Base-by-base conservation (phyloP, 2,329 filamentous ascomycete species). In the Fusarium mangiferae region DNA sequence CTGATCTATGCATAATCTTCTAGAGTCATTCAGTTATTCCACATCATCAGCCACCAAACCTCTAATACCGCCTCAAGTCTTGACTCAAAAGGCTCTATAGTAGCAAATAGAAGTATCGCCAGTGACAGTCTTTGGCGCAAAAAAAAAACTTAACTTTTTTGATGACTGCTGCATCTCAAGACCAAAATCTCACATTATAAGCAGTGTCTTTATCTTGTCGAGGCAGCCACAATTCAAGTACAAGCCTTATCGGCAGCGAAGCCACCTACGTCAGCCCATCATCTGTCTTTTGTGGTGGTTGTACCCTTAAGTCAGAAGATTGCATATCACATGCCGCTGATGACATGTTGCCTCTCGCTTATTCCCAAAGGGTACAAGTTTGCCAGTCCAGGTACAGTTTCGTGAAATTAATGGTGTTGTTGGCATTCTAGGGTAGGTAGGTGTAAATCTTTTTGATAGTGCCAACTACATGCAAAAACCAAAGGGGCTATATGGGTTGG, bases 241-340 rank as follows among this genome's bases (percentile, higher is more conserved):
- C 24, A 48, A 56, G 39, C 38, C 18, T 57, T 28, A 33, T 57
- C 18, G 15, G 26, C 20, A 22, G 24, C 7, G 11, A 36, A 71
- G 66, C 57, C 70, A 63, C 48, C 30, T 51, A 71, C 70, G 61
- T 74, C 70, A 71, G 44, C 30, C 46, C 20, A 63, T 66, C 55
- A 68, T 60, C 57, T 44, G 58, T 36, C 24, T 59, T 60, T 41
- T 11, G 57, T 72, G 38, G 54, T 56, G 46, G 55, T 35, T 57
- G 66, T 52, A 39, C 18, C 39, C 36, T 42, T 18, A 28, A 49
- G 72, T 72, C 57, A 72, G 54, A 20, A 72, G 57, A 52, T 52
- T 33, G 41, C 26, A 38, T 26, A 57, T 71, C 54, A 68, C 57
- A 62, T 63, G 66, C 17, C 39, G 18, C 22, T 22, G 20, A 22